Conservation (phyloP, 352 stramenopile genomes). For the Pythium oligandrum region DNA sequence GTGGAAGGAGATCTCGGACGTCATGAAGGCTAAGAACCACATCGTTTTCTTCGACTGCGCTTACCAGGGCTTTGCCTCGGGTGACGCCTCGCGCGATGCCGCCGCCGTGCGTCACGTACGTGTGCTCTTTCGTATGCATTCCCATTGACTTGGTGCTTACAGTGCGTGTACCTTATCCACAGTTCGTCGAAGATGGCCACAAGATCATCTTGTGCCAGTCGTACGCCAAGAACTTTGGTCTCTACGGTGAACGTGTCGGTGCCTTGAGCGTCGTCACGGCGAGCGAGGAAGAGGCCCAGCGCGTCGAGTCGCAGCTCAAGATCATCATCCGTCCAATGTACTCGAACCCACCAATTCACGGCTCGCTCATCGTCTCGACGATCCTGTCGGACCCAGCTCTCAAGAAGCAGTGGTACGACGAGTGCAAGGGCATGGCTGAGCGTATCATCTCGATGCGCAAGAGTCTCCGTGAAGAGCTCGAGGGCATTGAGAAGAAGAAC, state of each 20-base stretch:
- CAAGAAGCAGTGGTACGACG: constrained; percentile 91
- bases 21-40: constrained; percentile 95
- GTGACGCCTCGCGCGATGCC: constrained; percentile 95
- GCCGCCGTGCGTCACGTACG: constrained; percentile 88
- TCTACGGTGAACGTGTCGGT: constrained; percentile 99
- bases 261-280: constrained; percentile 94
- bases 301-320: constrained; percentile 98
- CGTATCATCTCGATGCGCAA: constrained; percentile 94
- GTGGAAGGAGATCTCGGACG: constrained; percentile 96
- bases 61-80: constrained; percentile 98
- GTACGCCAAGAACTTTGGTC: constrained; percentile 99
- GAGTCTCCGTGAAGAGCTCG: constrained; percentile 73
- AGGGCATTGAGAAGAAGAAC: constrained; percentile 70
- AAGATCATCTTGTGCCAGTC: constrained; percentile 96
- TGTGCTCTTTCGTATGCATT: not conserved
- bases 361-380: constrained; percentile 96
- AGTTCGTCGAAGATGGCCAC: constrained; percentile 98
- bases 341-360: constrained; percentile 98
- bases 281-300: constrained; percentile 92
- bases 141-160: too few relatives aligned
- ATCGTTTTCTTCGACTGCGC: constrained; percentile 99
- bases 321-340: constrained; percentile 99
- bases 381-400: constrained; percentile 93
- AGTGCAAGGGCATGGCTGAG: constrained; percentile 96
- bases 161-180: too few relatives aligned